A percentile compares a stretch with the other conserved stretches of the same genome.
Conservation (phyloP, 192 early-diverging fungal genomes). For the Podila verticillata region DNA sequence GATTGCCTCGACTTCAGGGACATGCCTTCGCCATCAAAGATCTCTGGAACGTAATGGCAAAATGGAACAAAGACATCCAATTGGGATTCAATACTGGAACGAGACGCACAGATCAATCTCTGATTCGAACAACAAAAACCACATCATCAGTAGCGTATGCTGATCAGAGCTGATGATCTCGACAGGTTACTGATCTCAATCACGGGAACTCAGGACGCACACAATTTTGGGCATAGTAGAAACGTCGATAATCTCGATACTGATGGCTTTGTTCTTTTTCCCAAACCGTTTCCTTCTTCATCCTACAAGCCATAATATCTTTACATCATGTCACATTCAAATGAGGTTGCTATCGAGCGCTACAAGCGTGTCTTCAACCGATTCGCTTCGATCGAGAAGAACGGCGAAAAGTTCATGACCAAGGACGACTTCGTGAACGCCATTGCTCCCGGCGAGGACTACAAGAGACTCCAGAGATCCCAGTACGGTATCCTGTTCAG, state of each 20-base stretch:
- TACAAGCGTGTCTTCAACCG: slow-evolving; percentile 60
- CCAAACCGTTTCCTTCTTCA: not conserved
- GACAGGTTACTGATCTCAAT: no score
- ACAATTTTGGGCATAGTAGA: no score
- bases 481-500: slow-evolving; percentile 68
- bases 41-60: no score
- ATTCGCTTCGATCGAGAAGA: slow-evolving; percentile 61
- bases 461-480: slow-evolving; percentile 62
- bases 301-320: not conserved
- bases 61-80: no score
- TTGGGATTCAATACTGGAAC: no score
- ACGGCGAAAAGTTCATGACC: slow-evolving; percentile 64
- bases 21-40: no score
- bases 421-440: slow-evolving; percentile 68
- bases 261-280: not conserved
- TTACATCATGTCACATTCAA: slow-evolving; percentile 28
- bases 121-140: no score
- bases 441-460: slow-evolving; percentile 64
- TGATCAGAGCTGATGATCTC: no score
- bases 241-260: not conserved
- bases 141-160: no score
- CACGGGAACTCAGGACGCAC: no score
- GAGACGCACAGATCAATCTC: no score
- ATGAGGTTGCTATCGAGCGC: slow-evolving; percentile 41
- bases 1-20: no score